Conservation (phyloP, 2,329 filamentous ascomycete species). For the Blumeria hordei region DNA sequence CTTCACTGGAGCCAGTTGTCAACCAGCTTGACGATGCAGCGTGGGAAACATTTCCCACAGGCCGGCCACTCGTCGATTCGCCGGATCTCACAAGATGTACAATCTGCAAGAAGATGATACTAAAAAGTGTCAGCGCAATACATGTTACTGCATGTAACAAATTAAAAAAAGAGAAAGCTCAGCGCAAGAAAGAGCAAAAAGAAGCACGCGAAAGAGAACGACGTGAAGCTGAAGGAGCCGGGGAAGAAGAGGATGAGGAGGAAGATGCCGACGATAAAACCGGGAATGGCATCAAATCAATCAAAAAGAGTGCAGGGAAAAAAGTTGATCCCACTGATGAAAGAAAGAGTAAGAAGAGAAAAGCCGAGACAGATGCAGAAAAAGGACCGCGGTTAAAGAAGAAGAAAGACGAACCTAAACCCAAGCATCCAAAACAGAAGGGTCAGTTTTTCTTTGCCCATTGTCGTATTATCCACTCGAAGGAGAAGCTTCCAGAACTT, state of each 20-base stretch:
- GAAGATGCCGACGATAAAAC: slow-evolving; percentile 17
- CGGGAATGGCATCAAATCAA: slow-evolving; percentile 15
- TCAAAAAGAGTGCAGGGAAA: slow-evolving; percentile 42
- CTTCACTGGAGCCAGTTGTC: slow-evolving; percentile 30
- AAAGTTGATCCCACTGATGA: slow-evolving; percentile 30
- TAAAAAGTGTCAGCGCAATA: slow-evolving; percentile 47
- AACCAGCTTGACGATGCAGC: slow-evolving; percentile 53
- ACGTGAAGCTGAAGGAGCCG: slow-evolving; percentile 16
- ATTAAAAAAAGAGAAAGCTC: slow-evolving; percentile 21
- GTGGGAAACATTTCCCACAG: slow-evolving; percentile 57
- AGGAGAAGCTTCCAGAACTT: too few relatives aligned
- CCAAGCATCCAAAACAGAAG: slow-evolving; percentile 65
- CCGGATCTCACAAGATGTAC: slow-evolving; percentile 71
- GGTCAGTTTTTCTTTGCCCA: slow-evolving; percentile 20
- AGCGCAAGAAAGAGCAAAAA: slow-evolving; percentile 16
- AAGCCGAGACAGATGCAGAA: slow-evolving; percentile 50
- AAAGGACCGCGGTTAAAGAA: slow-evolving; percentile 77
- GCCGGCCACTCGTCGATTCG: slow-evolving; percentile 56
- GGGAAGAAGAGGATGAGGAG: slow-evolving; percentile 17
- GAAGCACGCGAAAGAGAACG: slow-evolving; percentile 18
- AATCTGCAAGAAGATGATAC: slow-evolving; percentile 75
- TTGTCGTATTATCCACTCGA: background rate
- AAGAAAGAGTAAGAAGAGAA: slow-evolving; percentile 53
- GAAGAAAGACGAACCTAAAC: slow-evolving; percentile 80
- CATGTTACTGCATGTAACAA: slow-evolving; percentile 70